Evolutionary conservation across 228 moss, liverwort and hornwort genomes (phyloP).

Genomic region (Sphagnum magellanicum): DNA sequence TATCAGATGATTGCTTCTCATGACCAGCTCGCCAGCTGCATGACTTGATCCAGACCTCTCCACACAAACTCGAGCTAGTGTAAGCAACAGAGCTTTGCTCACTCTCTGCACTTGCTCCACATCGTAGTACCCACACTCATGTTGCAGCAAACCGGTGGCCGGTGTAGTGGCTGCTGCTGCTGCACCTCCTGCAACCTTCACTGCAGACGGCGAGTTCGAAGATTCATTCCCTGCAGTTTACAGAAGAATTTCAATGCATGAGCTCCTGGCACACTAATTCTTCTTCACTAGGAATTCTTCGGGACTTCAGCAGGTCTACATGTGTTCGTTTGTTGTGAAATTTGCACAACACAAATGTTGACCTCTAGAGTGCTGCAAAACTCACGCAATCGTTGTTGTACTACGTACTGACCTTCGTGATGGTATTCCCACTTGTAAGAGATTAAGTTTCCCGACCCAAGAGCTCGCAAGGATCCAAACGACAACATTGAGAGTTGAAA

Average conservation of each 20-base stretch:
- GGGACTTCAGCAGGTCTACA: background rate
- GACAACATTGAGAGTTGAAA: constrained; percentile 11
- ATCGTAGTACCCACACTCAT: constrained; percentile 7
- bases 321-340: too few relatives aligned
- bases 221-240: constrained; percentile 4
- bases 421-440: background rate
- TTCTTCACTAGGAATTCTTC: background rate
- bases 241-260: too few relatives aligned
- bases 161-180: too few relatives aligned
- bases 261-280: too few relatives aligned
- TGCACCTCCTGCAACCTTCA: background rate
- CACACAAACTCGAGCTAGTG: constrained; percentile 4
- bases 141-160: background rate
- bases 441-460: constrained; percentile 1
- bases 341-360: too few relatives aligned
- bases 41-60: constrained; percentile 4
- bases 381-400: too few relatives aligned
- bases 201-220: background rate
- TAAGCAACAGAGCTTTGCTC: constrained; percentile 1
- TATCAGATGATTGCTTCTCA: background rate
- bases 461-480: constrained; percentile 20
- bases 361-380: too few relatives aligned
- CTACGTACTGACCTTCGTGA: too few relatives aligned
- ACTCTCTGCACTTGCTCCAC: constrained; percentile 10
- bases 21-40: background rate